These are phyloP conservation scores for Thecaphora frezii DNA, from an alignment of 1,284 basidiomycete genomes.

Conservation along the genomic window DNA sequence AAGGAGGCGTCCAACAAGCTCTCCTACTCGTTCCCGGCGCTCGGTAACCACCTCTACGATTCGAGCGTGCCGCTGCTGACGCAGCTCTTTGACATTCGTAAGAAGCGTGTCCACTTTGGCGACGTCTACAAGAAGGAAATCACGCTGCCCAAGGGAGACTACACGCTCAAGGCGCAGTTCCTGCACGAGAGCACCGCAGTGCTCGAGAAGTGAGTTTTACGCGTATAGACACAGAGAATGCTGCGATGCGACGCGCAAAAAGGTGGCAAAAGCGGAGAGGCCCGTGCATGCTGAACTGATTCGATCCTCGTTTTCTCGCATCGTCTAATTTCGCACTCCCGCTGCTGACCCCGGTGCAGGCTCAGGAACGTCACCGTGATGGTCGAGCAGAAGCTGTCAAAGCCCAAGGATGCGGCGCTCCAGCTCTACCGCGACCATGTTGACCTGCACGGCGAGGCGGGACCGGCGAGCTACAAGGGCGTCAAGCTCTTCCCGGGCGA, in stretches of 20 bases:
- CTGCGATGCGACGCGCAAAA: too few species aligned
- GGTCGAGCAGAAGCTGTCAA: slow-evolving; percentile 55
- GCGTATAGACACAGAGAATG: too few species aligned
- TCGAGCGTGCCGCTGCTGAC: slow-evolving; percentile 53
- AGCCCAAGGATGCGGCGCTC: slow-evolving; percentile 50
- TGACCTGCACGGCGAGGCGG: slow-evolving; percentile 42
- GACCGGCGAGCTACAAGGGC: slow-evolving; percentile 41
- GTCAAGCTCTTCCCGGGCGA: slow-evolving; percentile 57
- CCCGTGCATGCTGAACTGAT: too few species aligned
- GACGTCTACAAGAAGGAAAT: slow-evolving; percentile 59
- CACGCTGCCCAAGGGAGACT: slow-evolving; percentile 56
- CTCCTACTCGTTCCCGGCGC: slow-evolving; percentile 45
- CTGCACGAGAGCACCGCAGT: slow-evolving; percentile 49
- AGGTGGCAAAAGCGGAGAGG: too few species aligned
- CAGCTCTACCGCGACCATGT: slow-evolving; percentile 57
- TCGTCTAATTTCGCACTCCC: too few species aligned
- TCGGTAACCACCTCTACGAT: slow-evolving; percentile 58
- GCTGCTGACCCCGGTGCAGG: too few species aligned
- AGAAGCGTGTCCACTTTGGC: slow-evolving; percentile 51
- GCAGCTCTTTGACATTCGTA: slow-evolving; percentile 53
- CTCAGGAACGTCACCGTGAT: slow-evolving; percentile 52
- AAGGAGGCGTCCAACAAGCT: slow-evolving; percentile 51
- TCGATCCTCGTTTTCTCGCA: too few species aligned
- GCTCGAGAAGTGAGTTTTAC: slow-evolving; percentile 30
- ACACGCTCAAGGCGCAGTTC: slow-evolving; percentile 53